Conservation (phyloP, 306 rosid genomes). For the Mimosa bimucronata region DNA sequence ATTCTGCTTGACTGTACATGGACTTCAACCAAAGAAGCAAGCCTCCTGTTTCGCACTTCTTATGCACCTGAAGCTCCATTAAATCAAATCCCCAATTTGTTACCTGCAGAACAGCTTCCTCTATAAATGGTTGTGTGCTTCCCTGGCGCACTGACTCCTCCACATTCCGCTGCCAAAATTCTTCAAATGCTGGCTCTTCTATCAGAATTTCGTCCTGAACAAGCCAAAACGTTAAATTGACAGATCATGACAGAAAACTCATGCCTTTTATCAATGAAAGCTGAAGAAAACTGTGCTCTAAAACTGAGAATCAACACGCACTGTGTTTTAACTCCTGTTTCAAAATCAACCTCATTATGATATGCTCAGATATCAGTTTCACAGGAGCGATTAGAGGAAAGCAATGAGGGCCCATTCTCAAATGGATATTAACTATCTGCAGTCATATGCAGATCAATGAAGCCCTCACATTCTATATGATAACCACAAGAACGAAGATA, state of each 20-base stretch:
- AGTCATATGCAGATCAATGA: neutral
- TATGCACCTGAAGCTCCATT: conserved; percentile 74
- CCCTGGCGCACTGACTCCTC: conserved; percentile 94
- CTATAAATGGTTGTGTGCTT: conserved; percentile 65
- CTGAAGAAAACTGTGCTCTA: conserved; percentile 1
- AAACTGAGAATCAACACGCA: conserved; percentile 15
- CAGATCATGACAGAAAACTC: conserved; percentile 22
- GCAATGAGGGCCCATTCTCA: neutral
- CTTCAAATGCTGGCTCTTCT: conserved; percentile 67
- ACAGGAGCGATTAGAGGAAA: neutral
- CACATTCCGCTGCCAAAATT: conserved; percentile 73
- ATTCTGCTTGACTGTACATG: conserved; percentile 75
- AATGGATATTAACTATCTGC: neutral
- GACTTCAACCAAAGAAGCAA: conserved; percentile 87
- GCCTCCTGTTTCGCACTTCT: conserved; percentile 69
- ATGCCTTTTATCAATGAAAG: neutral
- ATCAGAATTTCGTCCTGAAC: conserved; percentile 76
- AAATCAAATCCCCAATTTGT: conserved; percentile 85
- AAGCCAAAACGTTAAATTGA: conserved; percentile 16
- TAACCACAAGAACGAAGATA: neutral
- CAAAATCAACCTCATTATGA: conserved; percentile 11
- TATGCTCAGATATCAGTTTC: conserved; percentile 1
- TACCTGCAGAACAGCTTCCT: conserved; percentile 84
- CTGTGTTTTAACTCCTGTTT: neutral
- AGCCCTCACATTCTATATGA: neutral